phyloP scores from a whole-genome alignment of 768 basidiomycete species.

The Agaricus subrufescens region DNA sequence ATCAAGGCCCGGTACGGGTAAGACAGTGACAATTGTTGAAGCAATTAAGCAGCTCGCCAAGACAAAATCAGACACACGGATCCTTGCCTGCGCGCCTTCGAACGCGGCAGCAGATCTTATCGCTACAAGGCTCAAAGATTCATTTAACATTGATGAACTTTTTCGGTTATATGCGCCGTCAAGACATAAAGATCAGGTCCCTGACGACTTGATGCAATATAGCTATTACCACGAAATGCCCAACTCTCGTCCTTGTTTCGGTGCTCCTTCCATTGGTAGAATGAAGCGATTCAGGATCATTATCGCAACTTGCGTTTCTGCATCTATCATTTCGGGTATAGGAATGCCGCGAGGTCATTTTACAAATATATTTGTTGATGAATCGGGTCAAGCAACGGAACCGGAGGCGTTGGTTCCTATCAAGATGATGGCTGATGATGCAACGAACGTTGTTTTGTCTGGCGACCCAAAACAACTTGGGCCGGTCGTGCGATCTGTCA shows the following conservation, averaged over 20 bases:
- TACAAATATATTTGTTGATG: constrained; percentile 66
- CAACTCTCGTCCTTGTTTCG: constrained; percentile 23
- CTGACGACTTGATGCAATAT: constrained; percentile 35
- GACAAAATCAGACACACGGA: constrained; percentile 29
- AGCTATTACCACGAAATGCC: constrained; percentile 27
- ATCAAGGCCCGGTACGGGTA: constrained; percentile 57
- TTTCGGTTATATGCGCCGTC: constrained; percentile 57
- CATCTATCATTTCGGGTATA: constrained; percentile 48
- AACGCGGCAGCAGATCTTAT: constrained; percentile 64
- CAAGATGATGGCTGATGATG: constrained; percentile 48
- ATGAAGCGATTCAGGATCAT: constrained; percentile 46
- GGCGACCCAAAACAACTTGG: constrained; percentile 74
- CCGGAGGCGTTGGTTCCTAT: constrained; percentile 61
- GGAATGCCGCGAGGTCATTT: constrained; percentile 61
- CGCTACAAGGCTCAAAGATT: constrained; percentile 35
- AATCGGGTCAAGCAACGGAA: constrained; percentile 71
- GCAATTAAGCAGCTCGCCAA: constrained; percentile 49
- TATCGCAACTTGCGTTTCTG: constrained; percentile 62
- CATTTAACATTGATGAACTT: constrained; percentile 29
- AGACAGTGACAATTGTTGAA: constrained; percentile 61
- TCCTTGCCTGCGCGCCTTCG: constrained; percentile 60
- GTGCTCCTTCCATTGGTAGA: constrained; percentile 29
- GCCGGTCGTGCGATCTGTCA: constrained; percentile 55
- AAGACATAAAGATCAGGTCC: constrained; percentile 38
- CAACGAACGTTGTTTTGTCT: constrained; percentile 57